phyloP scores from a whole-genome alignment of 2,329 filamentous ascomycete genomes.

The Pezicula radicicola region DNA sequence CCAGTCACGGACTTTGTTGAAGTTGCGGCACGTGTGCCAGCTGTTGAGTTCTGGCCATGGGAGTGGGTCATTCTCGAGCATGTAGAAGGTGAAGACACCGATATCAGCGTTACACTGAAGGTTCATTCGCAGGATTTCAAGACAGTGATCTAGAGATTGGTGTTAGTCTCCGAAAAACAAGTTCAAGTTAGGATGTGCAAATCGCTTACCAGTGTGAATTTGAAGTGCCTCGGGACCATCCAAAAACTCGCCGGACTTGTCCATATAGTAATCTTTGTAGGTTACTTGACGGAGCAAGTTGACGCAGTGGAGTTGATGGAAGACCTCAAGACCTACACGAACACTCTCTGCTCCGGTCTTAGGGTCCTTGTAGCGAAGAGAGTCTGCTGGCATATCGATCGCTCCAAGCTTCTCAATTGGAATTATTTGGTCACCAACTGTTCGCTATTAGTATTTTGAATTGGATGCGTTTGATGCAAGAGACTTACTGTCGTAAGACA shows the following conservation, averaged over 20 bases:
- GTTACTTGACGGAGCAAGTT: slow-evolving; percentile 39
- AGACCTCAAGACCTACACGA: slow-evolving; percentile 46
- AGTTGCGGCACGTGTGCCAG: slow-evolving; percentile 51
- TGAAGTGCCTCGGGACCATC: slow-evolving; percentile 38
- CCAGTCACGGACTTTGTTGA: slow-evolving; percentile 48
- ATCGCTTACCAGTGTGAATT: slow-evolving; percentile 32
- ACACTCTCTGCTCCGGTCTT: slow-evolving; percentile 55
- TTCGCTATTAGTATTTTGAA: neutral
- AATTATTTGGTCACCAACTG: slow-evolving; percentile 61
- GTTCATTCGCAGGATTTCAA: slow-evolving; percentile 49
- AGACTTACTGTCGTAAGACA: slow-evolving; percentile 41
- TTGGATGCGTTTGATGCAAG: slow-evolving; percentile 2
- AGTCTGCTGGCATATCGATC: slow-evolving; percentile 47
- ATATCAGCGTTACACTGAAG: slow-evolving; percentile 54
- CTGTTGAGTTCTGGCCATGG: slow-evolving; percentile 55
- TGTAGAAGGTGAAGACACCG: slow-evolving; percentile 51
- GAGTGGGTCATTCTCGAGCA: slow-evolving; percentile 38
- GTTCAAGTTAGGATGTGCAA: neutral
- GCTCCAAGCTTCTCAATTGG: slow-evolving; percentile 48
- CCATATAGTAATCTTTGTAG: slow-evolving; percentile 47
- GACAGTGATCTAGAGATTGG: slow-evolving; percentile 42
- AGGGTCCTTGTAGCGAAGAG: slow-evolving; percentile 53
- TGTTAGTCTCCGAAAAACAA: neutral
- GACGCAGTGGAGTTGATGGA: slow-evolving; percentile 36
- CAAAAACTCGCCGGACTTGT: slow-evolving; percentile 43